Evolutionary conservation across 202 grass and related monocot genomes (phyloP).

Genomic region (Musa balbisiana): DNA sequence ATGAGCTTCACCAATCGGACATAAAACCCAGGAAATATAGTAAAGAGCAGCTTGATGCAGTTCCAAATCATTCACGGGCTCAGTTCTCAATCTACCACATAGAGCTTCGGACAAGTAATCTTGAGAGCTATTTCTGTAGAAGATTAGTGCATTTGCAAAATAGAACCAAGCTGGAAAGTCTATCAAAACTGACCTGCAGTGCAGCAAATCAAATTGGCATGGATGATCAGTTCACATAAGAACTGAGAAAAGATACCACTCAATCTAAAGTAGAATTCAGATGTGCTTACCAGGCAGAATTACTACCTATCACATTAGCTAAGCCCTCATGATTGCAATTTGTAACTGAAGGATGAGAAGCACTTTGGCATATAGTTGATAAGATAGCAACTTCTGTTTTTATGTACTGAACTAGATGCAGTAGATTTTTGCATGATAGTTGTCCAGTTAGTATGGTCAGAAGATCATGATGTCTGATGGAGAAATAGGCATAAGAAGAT

Average conservation of each 20-base stretch:
- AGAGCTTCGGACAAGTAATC: constrained; percentile 48
- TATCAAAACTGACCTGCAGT: constrained; percentile 56
- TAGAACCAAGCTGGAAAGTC: constrained; percentile 72
- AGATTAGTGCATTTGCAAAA: constrained; percentile 68
- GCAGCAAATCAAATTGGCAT: background rate
- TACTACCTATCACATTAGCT: constrained; percentile 26
- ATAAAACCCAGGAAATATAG: constrained; percentile 67
- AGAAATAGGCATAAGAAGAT: constrained; percentile 60
- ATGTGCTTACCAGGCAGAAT: constrained; percentile 63
- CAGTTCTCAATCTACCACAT: constrained; percentile 32
- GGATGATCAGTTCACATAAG: background rate
- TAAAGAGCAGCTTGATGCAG: constrained; percentile 46
- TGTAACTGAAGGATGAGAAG: constrained; percentile 13
- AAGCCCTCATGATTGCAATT: constrained; percentile 27
- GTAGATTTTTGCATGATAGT: constrained; percentile 55
- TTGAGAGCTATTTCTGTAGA: constrained; percentile 38
- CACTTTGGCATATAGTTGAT: constrained; percentile 1
- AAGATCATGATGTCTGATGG: constrained; percentile 46
- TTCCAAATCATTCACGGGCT: constrained; percentile 37
- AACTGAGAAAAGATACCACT: background rate
- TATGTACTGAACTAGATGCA: constrained; percentile 59
- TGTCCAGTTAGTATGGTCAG: constrained; percentile 53
- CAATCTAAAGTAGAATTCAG: constrained; percentile 10
- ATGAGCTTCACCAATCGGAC: constrained; percentile 36
- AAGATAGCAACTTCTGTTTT: constrained; percentile 27